These are phyloP conservation scores for Ganoderma boninense DNA, from an alignment of 1,284 basidiomycete genomes.

Conservation along the genomic window DNA sequence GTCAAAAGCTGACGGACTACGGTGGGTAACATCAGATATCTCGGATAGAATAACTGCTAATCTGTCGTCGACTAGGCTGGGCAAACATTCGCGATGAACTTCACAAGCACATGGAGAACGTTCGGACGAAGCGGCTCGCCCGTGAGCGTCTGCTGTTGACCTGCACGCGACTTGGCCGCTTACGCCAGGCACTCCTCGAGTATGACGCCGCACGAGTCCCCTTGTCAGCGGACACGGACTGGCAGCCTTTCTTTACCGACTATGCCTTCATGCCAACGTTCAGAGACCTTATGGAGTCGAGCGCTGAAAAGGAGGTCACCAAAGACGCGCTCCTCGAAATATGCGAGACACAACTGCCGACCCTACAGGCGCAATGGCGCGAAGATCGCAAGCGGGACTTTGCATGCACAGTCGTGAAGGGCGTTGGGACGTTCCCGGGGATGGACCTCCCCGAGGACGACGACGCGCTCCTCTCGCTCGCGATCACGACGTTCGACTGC, in stretches of 20 bases:
- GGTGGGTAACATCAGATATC: background rate
- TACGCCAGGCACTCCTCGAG: background rate
- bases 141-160: background rate
- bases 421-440: background rate
- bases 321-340: background rate
- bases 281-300: background rate
- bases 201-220: background rate
- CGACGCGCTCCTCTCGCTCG: slow-evolving; percentile 9
- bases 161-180: background rate
- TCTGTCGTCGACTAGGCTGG: background rate
- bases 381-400: slow-evolving; percentile 7
- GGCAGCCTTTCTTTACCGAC: slow-evolving; percentile 7
- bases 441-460: background rate
- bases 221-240: slow-evolving; percentile 7
- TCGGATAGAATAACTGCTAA: background rate
- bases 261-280: slow-evolving; percentile 1
- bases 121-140: slow-evolving; percentile 1
- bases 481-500: slow-evolving; percentile 19
- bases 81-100: slow-evolving; percentile 1
- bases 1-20: slow-evolving; percentile 10
- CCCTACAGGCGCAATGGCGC: slow-evolving; percentile 8
- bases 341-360: background rate
- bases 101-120: background rate
- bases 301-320: background rate
- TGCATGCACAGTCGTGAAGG: background rate